phyloP scores from a whole-genome alignment of 345 rosid species.

The Dipteronia sinensis region DNA sequence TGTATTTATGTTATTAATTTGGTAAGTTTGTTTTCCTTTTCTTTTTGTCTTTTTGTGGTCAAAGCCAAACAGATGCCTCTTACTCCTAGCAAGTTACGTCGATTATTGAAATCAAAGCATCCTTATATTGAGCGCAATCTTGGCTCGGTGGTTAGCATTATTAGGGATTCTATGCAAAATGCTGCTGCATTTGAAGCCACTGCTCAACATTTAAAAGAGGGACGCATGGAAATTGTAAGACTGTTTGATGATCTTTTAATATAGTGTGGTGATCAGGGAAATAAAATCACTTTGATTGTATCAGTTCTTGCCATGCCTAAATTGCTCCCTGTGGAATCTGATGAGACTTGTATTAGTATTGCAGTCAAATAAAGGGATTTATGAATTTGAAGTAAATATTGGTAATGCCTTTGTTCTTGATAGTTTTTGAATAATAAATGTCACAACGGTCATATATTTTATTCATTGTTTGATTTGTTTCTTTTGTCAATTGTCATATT shows the following conservation, averaged over 20 bases:
- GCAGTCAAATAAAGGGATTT: neutral
- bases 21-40: conserved; percentile 1
- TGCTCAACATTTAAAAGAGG: conserved; percentile 52
- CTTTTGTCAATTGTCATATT: neutral
- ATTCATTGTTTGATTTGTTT: neutral
- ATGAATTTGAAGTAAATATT: neutral
- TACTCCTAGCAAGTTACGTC: conserved; percentile 54
- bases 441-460: neutral
- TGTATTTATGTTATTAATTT: neutral
- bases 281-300: neutral
- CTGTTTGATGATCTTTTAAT: conserved; percentile 1
- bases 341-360: neutral
- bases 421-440: neutral
- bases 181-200: conserved; percentile 65
- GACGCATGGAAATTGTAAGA: conserved; percentile 49
- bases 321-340: neutral
- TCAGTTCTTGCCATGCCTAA: neutral
- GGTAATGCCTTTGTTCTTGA: neutral
- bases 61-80: conserved; percentile 89
- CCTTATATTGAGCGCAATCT: conserved; percentile 71
- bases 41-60: conserved; percentile 19
- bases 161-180: conserved; percentile 69
- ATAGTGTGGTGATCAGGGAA: neutral
- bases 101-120: conserved; percentile 59
- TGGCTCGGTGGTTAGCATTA: conserved; percentile 55